phyloP scores from a whole-genome alignment of 1,284 basidiomycete species.

The Apiotrichum siamense region DNA sequence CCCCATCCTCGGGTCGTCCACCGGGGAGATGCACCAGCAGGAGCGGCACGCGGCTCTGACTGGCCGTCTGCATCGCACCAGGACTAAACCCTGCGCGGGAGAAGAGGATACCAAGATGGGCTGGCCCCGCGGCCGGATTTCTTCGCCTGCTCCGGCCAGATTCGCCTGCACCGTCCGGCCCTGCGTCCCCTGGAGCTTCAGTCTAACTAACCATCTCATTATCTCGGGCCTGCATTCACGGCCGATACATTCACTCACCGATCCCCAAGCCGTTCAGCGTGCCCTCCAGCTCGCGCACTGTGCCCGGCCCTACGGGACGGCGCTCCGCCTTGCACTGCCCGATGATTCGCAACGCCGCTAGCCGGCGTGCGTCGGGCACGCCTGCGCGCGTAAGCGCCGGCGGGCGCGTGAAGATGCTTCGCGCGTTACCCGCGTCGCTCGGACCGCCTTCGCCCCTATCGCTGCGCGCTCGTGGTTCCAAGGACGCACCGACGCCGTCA shows the following conservation, averaged over 20 bases:
- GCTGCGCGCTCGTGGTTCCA: neutral
- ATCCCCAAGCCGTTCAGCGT: slow-evolving; percentile 50
- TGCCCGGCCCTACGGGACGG: slow-evolving; percentile 67
- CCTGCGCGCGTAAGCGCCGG: neutral
- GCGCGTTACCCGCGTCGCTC: neutral
- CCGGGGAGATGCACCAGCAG: slow-evolving; percentile 68
- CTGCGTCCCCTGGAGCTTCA: neutral
- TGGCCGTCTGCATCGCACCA: slow-evolving; percentile 58
- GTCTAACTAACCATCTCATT: slow-evolving; percentile 3
- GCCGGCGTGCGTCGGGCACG: neutral
- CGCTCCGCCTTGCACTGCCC: slow-evolving; percentile 87
- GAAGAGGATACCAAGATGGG: slow-evolving; percentile 61
- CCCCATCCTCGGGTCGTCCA: neutral
- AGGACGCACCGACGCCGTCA: neutral
- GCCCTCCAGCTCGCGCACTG: slow-evolving; percentile 81
- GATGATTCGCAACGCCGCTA: slow-evolving; percentile 61
- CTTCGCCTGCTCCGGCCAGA: neutral
- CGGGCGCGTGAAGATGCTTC: neutral
- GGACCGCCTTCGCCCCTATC: neutral
- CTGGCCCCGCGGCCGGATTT: neutral
- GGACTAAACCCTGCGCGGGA: slow-evolving; percentile 71
- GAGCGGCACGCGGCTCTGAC: slow-evolving; percentile 64
- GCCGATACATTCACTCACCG: neutral
- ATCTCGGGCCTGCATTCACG: neutral
- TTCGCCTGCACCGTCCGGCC: neutral